phyloP scores from a whole-genome alignment of 129 eudicot genomes.

The Tagetes patula region DNA sequence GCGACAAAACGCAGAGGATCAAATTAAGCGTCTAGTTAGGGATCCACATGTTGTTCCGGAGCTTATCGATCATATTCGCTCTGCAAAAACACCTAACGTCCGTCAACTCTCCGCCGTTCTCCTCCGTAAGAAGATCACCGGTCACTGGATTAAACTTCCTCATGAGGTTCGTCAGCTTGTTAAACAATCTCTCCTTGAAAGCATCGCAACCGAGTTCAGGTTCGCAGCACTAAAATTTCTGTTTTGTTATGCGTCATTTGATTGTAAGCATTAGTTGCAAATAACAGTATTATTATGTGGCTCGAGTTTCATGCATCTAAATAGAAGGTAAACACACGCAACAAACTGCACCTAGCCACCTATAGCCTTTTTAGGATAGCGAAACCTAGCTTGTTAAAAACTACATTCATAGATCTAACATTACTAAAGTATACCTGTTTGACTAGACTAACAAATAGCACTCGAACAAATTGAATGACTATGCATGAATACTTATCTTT shows the following conservation, averaged over 20 bases:
- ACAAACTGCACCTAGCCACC: too few relatives aligned
- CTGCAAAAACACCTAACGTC: constrained; percentile 87
- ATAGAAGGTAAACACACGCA: too few relatives aligned
- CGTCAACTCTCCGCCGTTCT: constrained; percentile 90
- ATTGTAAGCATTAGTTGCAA: too few relatives aligned
- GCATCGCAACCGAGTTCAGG: constrained; percentile 87
- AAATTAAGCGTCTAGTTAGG: constrained; percentile 79
- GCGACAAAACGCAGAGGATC: constrained; percentile 90
- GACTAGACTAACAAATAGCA: background rate
- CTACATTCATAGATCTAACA: too few relatives aligned
- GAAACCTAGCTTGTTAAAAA: too few relatives aligned
- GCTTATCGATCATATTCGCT: constrained; percentile 78
- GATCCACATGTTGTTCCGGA: constrained; percentile 86
- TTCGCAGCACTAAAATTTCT: background rate
- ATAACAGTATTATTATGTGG: too few relatives aligned
- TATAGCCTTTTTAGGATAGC: background rate
- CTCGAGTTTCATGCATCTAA: too few relatives aligned
- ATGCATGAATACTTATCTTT: background rate
- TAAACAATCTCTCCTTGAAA: constrained; percentile 77
- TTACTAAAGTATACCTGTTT: too few relatives aligned
- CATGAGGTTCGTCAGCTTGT: constrained; percentile 64
- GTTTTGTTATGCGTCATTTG: background rate
- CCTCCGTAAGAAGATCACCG: constrained; percentile 92
- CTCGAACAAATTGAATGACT: background rate
- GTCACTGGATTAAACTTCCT: constrained; percentile 82